phyloP scores from a whole-genome alignment of 352 stramenopile species.

The Phytophthora sansomeana region DNA sequence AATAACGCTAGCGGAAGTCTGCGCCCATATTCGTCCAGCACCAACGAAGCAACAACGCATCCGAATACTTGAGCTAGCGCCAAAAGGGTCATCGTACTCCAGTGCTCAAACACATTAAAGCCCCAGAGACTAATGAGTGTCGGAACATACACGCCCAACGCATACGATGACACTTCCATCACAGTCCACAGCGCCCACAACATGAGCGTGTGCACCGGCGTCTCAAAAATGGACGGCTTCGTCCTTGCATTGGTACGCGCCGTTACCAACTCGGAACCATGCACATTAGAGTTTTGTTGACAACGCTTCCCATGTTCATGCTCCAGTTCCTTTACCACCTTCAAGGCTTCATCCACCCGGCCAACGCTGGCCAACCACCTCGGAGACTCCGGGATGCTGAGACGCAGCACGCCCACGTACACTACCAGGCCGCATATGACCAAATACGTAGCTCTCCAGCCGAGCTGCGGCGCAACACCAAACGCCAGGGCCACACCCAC shows the following conservation, averaged over 20 bases:
- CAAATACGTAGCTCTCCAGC: constrained; percentile 48
- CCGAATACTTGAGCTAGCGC: constrained; percentile 36
- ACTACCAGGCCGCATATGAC: constrained; percentile 35
- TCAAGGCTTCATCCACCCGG: constrained; percentile 36
- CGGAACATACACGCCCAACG: constrained; percentile 35
- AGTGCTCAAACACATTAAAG: constrained; percentile 46
- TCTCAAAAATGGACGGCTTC: constrained; percentile 3
- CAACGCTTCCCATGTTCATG: constrained; percentile 2
- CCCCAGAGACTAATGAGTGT: constrained; percentile 44
- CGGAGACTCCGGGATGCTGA: constrained; percentile 50
- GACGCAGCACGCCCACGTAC: constrained; percentile 27
- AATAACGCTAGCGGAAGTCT: constrained; percentile 31
- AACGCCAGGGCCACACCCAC: constrained; percentile 44
- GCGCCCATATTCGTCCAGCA: constrained; percentile 26
- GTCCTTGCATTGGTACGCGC: not conserved
- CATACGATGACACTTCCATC: constrained; percentile 30
- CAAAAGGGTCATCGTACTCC: constrained; percentile 25
- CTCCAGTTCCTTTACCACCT: constrained; percentile 28
- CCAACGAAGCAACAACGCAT: constrained; percentile 23
- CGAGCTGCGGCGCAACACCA: constrained; percentile 34
- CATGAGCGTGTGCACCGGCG: not conserved
- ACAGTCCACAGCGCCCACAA: constrained; percentile 36
- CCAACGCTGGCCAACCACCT: constrained; percentile 50
- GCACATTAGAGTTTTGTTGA: not conserved
- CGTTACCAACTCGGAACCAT: not conserved